Percentiles rank a stretch among this genome's conserved stretches.
Evolutionary conservation across 1,284 basidiomycete genomes (phyloP).

Genomic region (Tilletia indica): DNA sequence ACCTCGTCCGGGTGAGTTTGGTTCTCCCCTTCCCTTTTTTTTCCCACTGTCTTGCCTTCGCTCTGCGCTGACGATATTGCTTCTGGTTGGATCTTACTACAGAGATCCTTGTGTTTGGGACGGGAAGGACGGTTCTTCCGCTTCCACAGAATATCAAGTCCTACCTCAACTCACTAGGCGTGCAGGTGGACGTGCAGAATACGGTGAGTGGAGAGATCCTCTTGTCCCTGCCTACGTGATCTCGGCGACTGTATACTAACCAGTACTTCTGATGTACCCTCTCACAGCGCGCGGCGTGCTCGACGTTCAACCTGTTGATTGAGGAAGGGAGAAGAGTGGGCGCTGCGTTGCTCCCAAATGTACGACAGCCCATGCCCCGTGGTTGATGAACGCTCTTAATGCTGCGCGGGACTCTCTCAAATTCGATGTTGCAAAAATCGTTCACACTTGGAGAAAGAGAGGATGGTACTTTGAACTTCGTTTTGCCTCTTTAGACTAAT

Average conservation of each 20-base stretch:
- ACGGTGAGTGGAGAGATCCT: conserved; percentile 65
- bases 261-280: neutral
- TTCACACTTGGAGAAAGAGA: neutral
- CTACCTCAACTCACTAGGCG: conserved; percentile 74
- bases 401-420: no score
- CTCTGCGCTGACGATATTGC: neutral
- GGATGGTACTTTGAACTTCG: no score
- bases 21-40: neutral
- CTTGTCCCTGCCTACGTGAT: neutral
- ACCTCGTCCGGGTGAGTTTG: conserved; percentile 32
- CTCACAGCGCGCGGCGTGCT: conserved; percentile 78
- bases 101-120: conserved; percentile 89
- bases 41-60: neutral
- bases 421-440: no score
- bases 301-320: conserved; percentile 85
- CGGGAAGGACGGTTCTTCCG: conserved; percentile 71
- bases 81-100: neutral
- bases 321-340: conserved; percentile 90
- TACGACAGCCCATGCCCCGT: conserved; percentile 11
- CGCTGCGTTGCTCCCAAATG: conserved; percentile 73
- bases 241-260: neutral
- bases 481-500: neutral
- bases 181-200: conserved; percentile 90
- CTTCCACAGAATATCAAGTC: conserved; percentile 70
- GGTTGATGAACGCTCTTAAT: neutral